Evolutionary conservation across 2,329 filamentous ascomycete species (phyloP), one percentile per base, ranked within the genome.

Genomic region (Fusarium proliferatum): DNA sequence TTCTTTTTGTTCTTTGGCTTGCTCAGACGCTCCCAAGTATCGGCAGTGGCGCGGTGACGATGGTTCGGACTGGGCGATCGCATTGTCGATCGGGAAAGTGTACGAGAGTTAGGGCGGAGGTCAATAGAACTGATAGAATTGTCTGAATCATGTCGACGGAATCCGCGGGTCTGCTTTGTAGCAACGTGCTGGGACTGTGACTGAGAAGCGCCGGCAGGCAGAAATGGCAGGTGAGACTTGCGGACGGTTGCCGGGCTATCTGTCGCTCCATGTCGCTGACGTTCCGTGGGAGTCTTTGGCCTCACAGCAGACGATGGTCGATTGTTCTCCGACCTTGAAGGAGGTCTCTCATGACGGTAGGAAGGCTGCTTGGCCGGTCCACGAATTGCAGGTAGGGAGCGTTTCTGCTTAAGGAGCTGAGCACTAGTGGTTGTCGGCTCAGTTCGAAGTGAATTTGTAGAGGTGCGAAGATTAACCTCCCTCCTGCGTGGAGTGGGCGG

Each of bases 131-230:
- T 89, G 58, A 88, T 84, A 30, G 86, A 87, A 69, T 90, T 89
- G 60, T 97, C 94, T 13, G 94, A 97, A 77, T 97, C 94, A 78
- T 94, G 91, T 49, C 96, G 93, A 51, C 94, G 90, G 79, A 95
- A 91, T 42, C 89, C 86, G 39, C 94, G 91, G 34, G 91, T 87
- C 52, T 84, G 86, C 83, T 95, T 97, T 46, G 93, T 87, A 55
- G 89, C 89, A 71, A 93, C 87, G 83, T 97, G 93, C 73, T 97
- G 93, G 16, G 93, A 94, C 79, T 94, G 93, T 28, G 89, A 88
- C 70, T 89, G 89, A 17, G 93, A 92, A 36, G 88, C 88, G 38
- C 94, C 94, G 46, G 94, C 92, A 36, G 95, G 93, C 51, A 97
- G 82, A 79, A 97, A 97, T 12, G 95, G 94, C 19, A 89, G 83